Evolutionary conservation across 139 green algal genomes (phyloP), one percentile per base, ranked within the genome.

Genomic region (Edaphochlamys debaryana): DNA sequence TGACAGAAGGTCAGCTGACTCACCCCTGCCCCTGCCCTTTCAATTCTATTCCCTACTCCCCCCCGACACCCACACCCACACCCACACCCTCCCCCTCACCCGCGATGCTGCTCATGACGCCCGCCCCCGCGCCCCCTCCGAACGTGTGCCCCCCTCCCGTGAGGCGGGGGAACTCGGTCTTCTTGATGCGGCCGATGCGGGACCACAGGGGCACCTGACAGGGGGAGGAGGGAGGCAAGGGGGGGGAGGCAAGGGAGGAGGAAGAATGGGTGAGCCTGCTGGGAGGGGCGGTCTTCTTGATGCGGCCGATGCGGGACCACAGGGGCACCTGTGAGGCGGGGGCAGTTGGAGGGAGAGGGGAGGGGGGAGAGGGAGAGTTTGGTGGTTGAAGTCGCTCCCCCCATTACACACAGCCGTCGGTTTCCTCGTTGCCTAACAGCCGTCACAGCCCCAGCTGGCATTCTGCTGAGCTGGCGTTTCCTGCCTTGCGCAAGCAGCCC

Each of bases 131-230:
- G 27, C 97, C 97, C 38, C 95, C 95, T 17, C 96, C 97, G 80
- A 94, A 98, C 8, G 76, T 85, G 62, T 95, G 89, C 30, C 94
- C 94, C 5, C 95, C 95, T 13, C 94, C 95, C 4, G 85, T 91
- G 25, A 99, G 89, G 67, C 91, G 95, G 20, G 97, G 97, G 84
- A 97, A 96, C 56, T 86, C 89, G 37, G 69, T 89, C 74, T 97
- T 93, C 90, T 96, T 97, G n/a, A 99, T 86, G 0, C 97, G 93
- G 7, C 97, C 97, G 63, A 99, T 91, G 76, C 94, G 90, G 79
- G 90, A 96, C 98, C 98, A 99, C 85, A 98, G 90, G 13, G 93
- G 94, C 38, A 99, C 95, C 90, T 98, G 90, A n/a, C n/a, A 11
- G 54, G n/a, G 34, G 17, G n/a, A 67, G 30, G 30, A n/a, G 4